Base-by-base conservation (phyloP, 2,329 filamentous ascomycete species). In the Neoascochyta sp. region DNA sequence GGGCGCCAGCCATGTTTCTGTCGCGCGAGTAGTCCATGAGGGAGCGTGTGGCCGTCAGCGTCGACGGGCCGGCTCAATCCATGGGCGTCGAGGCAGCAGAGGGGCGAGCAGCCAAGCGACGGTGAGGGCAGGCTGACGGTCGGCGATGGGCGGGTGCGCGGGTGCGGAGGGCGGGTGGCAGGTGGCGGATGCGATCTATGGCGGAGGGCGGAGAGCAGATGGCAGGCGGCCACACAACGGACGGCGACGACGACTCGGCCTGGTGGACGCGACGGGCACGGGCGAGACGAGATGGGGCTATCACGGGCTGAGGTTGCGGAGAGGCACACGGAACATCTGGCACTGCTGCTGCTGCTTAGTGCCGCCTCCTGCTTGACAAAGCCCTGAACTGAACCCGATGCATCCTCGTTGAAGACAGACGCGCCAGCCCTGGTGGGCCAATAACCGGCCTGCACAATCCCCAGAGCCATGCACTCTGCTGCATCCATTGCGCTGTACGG, bases 1-100 rank as follows among this genome's bases (percentile, higher is more conserved):
- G 52, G 50, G 58, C 50, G 50, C 50, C 53, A 57, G 49, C 44
- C 50, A 39, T 44, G 50, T 51, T 57, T 47, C 51, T 56, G 43
- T 60, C 54, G 32, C 36, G 39, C 40, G 51, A 50, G 32, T 60
- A 51, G 34, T 56, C n/a, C n/a, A n/a, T n/a, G n/a, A n/a, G n/a
- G n/a, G n/a, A n/a, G n/a, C n/a, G n/a, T n/a, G n/a, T n/a, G n/a
- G n/a, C n/a, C n/a, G n/a, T n/a, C n/a, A n/a, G n/a, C 52, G 41
- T 54, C 48, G 38, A 48, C 45, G 40, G 43, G 43, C 39, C 42
- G 47, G 34, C 35, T 29, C 35, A 33, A 29, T 30, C 24, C 24
- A 26, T 7, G 10, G 18, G 18, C 18, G 7, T 20, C 18, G 18
- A 10, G 7, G 18, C 7, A 9, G 16, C 15, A 18, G 25, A 27